A percentile compares a stretch with the other conserved stretches of the same genome.
Conservation (phyloP, 345 rosid species). For the Syzygium aqueum region DNA sequence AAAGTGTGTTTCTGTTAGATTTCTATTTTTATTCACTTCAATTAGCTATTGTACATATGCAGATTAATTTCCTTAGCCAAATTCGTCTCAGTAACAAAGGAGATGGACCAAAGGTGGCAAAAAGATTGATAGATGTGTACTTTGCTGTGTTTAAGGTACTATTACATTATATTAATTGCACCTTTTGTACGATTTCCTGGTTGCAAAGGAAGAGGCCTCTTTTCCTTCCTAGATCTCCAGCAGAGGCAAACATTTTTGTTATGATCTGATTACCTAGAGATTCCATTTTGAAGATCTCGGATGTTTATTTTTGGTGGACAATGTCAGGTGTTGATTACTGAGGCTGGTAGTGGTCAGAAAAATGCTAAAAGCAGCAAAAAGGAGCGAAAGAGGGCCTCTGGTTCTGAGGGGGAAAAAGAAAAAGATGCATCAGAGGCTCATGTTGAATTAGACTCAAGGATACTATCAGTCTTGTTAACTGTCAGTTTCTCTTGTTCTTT, state of each 20-base stretch:
- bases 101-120: slow-evolving; percentile 86
- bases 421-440: slow-evolving; percentile 44
- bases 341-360: slow-evolving; percentile 33
- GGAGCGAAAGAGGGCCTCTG: slow-evolving; percentile 12
- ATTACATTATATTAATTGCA: background rate
- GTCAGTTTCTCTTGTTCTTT: slow-evolving; percentile 25
- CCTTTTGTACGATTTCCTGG: background rate
- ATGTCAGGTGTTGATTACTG: slow-evolving; percentile 59
- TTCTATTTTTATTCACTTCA: background rate
- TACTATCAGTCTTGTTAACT: slow-evolving; percentile 79
- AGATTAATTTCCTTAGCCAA: slow-evolving; percentile 93
- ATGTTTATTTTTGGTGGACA: slow-evolving; percentile 2
- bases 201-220: background rate
- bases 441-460: slow-evolving; percentile 87
- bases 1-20: background rate
- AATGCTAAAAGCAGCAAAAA: slow-evolving; percentile 17
- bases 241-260: background rate
- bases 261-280: background rate
- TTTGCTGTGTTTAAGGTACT: slow-evolving; percentile 91
- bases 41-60: slow-evolving; percentile 9
- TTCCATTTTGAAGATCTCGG: background rate
- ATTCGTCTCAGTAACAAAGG: slow-evolving; percentile 70
- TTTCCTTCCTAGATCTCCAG: background rate
- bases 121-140: slow-evolving; percentile 80
- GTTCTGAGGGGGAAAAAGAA: slow-evolving; percentile 25